Conservation (phyloP, 306 rosid genomes). For the Prunus mira region DNA sequence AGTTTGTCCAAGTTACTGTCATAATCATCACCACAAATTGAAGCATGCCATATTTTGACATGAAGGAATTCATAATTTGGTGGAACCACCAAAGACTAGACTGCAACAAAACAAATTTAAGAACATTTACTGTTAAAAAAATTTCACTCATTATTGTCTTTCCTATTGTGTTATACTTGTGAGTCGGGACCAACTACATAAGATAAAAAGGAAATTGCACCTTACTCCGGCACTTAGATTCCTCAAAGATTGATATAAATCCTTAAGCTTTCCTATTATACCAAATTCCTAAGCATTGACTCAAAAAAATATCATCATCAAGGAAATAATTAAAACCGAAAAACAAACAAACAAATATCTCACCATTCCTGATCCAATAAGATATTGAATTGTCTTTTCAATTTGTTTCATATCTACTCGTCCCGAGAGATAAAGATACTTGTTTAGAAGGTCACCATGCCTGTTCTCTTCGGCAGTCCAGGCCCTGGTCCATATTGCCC, state of each 20-base stretch:
- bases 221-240: not conserved
- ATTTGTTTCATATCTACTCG: conserved; percentile 55
- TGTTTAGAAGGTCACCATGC: conserved; percentile 57
- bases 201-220: not conserved
- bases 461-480: conserved; percentile 67
- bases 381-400: conserved; percentile 53
- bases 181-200: not conserved
- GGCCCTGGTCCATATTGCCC: conserved; percentile 57
- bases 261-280: not conserved
- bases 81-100: not conserved
- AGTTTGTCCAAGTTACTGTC: not conserved
- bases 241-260: not conserved
- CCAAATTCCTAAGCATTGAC: not conserved
- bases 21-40: not conserved
- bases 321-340: conserved; percentile 1
- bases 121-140: not conserved
- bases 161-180: not conserved
- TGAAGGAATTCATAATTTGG: not conserved
- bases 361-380: conserved; percentile 64
- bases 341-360: conserved; percentile 11
- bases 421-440: conserved; percentile 57
- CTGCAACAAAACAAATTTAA: not conserved
- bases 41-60: not conserved
- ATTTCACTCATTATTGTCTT: not conserved
- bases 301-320: not conserved